Percentiles rank a stretch among this genome's conserved stretches.
phyloP scores from a whole-genome alignment of 2,329 filamentous ascomycete genomes.

The Akanthomyces uredinophilus region DNA sequence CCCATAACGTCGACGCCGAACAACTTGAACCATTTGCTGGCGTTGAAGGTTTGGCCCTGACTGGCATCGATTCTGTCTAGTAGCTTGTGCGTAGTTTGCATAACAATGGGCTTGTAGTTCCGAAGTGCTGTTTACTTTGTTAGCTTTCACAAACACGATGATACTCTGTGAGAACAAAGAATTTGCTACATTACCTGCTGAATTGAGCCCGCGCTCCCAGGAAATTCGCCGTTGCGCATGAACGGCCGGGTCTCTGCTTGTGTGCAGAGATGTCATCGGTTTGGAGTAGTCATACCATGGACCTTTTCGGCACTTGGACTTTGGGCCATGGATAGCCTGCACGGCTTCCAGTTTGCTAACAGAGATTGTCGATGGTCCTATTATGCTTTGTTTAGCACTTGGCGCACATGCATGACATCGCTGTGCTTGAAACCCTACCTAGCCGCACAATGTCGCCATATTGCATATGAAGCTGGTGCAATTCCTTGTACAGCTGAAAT shows the following conservation, averaged over 20 bases:
- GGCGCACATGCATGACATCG: neutral
- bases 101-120: neutral
- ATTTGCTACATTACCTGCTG: conserved; percentile 20
- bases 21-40: conserved; percentile 30
- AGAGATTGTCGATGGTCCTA: conserved; percentile 27
- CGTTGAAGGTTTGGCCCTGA: conserved; percentile 23
- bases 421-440: conserved; percentile 20
- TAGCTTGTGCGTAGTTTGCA: conserved; percentile 21
- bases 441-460: conserved; percentile 29
- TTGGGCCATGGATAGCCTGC: conserved; percentile 24
- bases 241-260: conserved; percentile 25
- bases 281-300: conserved; percentile 30
- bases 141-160: neutral
- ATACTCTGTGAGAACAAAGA: too few species aligned
- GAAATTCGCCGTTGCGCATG: conserved; percentile 28
- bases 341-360: conserved; percentile 26
- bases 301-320: conserved; percentile 27
- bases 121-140: neutral
- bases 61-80: conserved; percentile 21
- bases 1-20: conserved; percentile 38
- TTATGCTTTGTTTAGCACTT: neutral
- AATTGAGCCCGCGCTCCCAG: conserved; percentile 30
- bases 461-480: conserved; percentile 23
- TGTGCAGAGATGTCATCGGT: conserved; percentile 27
- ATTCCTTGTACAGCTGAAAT: conserved; percentile 22